Evolutionary conservation across 495 filamentous ascomycete species (phyloP).

Genomic region (Venustampulla echinocandica): DNA sequence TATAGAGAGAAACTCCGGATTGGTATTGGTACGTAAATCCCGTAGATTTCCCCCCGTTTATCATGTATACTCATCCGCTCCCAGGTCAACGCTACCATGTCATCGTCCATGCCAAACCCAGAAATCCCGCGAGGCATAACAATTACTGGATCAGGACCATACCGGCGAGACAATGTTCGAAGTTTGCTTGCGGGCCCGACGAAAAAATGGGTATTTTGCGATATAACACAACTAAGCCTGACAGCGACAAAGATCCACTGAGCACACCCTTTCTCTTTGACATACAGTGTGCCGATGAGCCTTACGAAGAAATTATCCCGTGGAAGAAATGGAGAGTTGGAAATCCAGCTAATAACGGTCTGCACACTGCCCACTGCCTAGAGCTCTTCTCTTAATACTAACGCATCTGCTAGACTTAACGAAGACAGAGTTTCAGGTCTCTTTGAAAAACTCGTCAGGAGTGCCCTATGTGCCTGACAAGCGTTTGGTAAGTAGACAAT

Average conservation of each 20-base stretch:
- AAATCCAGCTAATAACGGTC: not conserved
- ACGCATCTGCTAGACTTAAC: constrained; percentile 45
- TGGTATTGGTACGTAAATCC: constrained; percentile 41
- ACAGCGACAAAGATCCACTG: not conserved
- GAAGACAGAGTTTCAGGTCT: too few species aligned
- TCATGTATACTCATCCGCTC: too few species aligned
- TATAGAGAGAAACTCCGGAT: constrained; percentile 40
- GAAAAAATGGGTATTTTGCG: constrained; percentile 6
- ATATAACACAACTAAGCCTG: constrained; percentile 1
- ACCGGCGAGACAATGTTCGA: not conserved
- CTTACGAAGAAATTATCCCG: not conserved
- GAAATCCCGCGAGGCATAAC: not conserved
- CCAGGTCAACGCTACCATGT: constrained; percentile 65
- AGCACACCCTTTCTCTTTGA: not conserved
- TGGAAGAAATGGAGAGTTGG: not conserved
- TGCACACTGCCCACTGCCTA: not conserved
- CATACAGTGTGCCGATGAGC: constrained; percentile 1
- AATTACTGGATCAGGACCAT: not conserved
- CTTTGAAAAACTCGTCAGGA: too few species aligned
- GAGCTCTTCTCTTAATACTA: constrained; percentile 15
- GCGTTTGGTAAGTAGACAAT: too few species aligned
- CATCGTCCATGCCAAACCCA: constrained; percentile 47
- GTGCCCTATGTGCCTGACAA: too few species aligned
- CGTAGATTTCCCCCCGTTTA: too few species aligned
- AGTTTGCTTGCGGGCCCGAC: not conserved